Conservation (phyloP, 2,329 filamentous ascomycete genomes). For the Trichoderma harzianum region DNA sequence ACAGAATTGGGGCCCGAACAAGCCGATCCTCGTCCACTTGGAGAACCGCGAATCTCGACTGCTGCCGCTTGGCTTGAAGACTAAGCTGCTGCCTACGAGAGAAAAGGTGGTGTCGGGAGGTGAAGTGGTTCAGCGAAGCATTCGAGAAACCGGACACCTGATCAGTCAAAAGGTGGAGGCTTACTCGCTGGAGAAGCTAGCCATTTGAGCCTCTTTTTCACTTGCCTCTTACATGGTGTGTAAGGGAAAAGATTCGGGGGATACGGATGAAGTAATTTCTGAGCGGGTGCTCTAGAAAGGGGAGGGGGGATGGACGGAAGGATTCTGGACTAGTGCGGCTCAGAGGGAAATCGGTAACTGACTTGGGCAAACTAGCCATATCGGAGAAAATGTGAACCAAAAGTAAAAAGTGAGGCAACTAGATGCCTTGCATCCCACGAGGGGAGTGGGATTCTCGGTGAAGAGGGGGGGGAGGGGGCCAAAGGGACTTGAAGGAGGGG, state of each 20-base stretch:
- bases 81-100: conserved; percentile 46
- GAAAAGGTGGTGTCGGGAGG: conserved; percentile 65
- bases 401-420: background rate
- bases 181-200: conserved; percentile 78
- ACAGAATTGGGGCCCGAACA: conserved; percentile 34
- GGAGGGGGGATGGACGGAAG: background rate
- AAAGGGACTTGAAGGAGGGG: background rate
- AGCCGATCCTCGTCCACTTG: conserved; percentile 41
- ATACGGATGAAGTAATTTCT: background rate
- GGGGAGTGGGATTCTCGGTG: conserved; percentile 2
- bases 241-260: background rate
- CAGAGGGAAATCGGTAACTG: background rate
- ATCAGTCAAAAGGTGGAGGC: conserved; percentile 75
- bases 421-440: background rate
- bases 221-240: background rate
- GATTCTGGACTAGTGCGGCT: conserved; percentile 10
- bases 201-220: conserved; percentile 47
- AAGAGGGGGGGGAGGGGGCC: background rate
- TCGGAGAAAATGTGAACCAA: background rate
- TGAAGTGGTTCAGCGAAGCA: conserved; percentile 65
- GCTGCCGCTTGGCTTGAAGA: conserved; percentile 72
- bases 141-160: conserved; percentile 71
- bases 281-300: background rate
- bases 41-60: conserved; percentile 47
- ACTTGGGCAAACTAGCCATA: background rate